Conservation (phyloP, 164 flowering plant genomes). For the Stephania cephalantha region DNA sequence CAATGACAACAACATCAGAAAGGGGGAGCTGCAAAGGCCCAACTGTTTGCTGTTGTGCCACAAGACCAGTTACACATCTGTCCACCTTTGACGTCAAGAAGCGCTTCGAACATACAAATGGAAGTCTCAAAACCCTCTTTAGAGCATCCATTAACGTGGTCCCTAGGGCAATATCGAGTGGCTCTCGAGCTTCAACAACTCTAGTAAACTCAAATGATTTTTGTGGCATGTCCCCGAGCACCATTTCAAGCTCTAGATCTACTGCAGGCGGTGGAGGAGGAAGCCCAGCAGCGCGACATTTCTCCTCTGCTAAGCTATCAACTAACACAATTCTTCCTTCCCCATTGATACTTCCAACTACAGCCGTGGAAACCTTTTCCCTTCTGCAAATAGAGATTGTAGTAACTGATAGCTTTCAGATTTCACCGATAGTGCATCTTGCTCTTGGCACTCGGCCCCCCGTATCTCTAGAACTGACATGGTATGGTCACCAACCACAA, state of each 20-base stretch:
- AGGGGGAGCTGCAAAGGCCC: constrained; percentile 92
- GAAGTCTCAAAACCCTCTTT: constrained; percentile 83
- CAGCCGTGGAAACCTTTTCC: constrained; percentile 90
- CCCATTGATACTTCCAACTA: constrained; percentile 80
- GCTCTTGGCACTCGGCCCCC: constrained; percentile 99
- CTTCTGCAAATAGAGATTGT: constrained; percentile 73
- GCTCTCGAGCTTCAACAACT: constrained; percentile 35
- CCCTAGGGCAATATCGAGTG: constrained; percentile 88
- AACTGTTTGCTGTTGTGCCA: constrained; percentile 96
- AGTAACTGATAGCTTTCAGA: constrained; percentile 64
- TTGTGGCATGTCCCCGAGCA: constrained; percentile 95
- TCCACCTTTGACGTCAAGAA: constrained; percentile 91
- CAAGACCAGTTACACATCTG: constrained; percentile 96
- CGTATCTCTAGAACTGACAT: constrained; percentile 96
- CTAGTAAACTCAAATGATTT: constrained; percentile 70
- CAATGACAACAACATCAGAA: constrained; percentile 91
- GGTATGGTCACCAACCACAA: constrained; percentile 89
- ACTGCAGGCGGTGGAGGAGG: constrained; percentile 78
- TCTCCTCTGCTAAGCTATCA: constrained; percentile 53
- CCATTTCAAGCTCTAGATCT: constrained; percentile 91
- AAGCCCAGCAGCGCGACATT: constrained; percentile 38
- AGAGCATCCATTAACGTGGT: constrained; percentile 63
- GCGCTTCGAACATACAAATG: constrained; percentile 84
- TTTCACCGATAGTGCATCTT: constrained; percentile 87
- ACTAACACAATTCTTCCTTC: constrained; percentile 64